Evolutionary conservation across 2,329 filamentous ascomycete species (phyloP), one percentile per base, ranked within the genome.

Genomic region (Botrytis squamosa): DNA sequence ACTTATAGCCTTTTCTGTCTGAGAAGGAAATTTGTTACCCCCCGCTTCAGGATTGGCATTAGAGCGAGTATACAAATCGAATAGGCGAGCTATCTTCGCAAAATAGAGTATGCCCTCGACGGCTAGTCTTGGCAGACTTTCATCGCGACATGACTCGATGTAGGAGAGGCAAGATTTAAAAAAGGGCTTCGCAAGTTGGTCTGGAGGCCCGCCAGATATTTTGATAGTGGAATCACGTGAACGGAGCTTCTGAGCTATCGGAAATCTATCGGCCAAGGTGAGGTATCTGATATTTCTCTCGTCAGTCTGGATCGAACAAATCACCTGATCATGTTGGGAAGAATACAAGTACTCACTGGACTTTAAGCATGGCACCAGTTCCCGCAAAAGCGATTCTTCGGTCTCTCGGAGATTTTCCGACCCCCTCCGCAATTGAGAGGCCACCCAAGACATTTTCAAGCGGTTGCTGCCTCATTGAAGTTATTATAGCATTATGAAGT

Each of bases 401-500:
- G 72, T 83, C 82, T 29, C 76, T 76, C 29, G 79, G 52, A 25
- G 25, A n/a, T 3, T 12, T 52, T 52, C 49, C n/a, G 49, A 1
- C 10, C 25, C 25, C 4, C 2, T 38, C 38, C 10, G 67, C 7
- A n/a, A 70, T 25, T 3, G 52, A 60, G 12, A 70, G 57, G n/a
- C 25, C 57, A 18, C 2, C 4, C 25, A 70, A 59, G 7, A 36
- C 4, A 33, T 57, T n/a, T 18, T 68, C 65, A 16, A 68, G 36
- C 36, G 65, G 52, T 22, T 38, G 66, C 18, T 76, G 70, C 75
- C 60, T 75, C 10, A 77, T 6, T 76, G 62, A 75, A 63, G n/a
- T 80, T 75, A 10, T 82, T 0, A 76, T 82, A 20, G 83, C 83
- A 63, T 84, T 80, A 44, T 83, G 79, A 22, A 85, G 82, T 69